phyloP scores from a whole-genome alignment of 139 green algal genomes.

The Penium margaritaceum region DNA sequence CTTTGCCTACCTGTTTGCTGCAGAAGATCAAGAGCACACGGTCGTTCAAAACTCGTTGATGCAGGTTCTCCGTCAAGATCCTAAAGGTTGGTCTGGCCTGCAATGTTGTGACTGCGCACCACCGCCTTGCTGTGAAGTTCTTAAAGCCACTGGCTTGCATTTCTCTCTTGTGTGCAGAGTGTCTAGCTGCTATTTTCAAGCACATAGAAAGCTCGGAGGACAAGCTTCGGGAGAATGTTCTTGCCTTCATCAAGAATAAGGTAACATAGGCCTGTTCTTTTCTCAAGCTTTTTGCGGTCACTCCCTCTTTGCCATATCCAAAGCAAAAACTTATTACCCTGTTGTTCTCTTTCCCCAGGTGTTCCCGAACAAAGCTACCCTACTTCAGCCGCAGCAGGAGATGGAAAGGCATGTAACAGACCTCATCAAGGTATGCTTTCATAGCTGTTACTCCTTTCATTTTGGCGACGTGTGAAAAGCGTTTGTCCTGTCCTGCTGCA shows the following conservation, averaged over 20 bases:
- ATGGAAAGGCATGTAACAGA: conserved; percentile 39
- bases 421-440: conserved; percentile 39
- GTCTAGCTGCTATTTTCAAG: conserved; percentile 39
- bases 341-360: too few species aligned
- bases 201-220: conserved; percentile 41
- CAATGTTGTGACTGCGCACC: too few species aligned
- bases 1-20: neutral
- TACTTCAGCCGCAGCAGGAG: conserved; percentile 30
- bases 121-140: too few species aligned
- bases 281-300: too few species aligned
- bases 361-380: conserved; percentile 20
- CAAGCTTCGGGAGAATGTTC: conserved; percentile 24
- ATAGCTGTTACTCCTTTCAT: neutral
- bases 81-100: conserved; percentile 12
- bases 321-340: too few species aligned
- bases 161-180: conserved; percentile 15
- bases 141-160: too few species aligned
- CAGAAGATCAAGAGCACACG: conserved; percentile 32
- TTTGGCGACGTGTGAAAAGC: too few species aligned
- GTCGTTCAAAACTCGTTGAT: conserved; percentile 47
- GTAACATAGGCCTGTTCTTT: too few species aligned
- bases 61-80: conserved; percentile 34
- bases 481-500: too few species aligned
- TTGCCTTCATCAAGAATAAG: conserved; percentile 37
- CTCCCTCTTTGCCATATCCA: too few species aligned